These are phyloP conservation scores for Nematocida sp. DNA, from an alignment of 371 early-diverging fungal species.

Conservation along the genomic window DNA sequence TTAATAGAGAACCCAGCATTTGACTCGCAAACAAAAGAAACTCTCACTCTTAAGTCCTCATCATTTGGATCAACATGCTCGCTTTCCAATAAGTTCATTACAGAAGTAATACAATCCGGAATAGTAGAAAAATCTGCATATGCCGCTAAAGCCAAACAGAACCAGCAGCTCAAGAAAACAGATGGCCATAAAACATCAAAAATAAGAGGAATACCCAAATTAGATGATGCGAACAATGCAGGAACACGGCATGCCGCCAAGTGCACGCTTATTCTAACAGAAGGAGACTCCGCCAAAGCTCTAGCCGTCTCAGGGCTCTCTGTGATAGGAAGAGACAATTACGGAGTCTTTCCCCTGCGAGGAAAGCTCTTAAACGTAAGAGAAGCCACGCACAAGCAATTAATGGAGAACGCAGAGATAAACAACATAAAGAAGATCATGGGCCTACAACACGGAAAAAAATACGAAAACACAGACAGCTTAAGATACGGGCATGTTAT, in stretches of 20 bases:
- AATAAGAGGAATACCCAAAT: conserved; percentile 80
- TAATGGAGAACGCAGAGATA: conserved; percentile 83
- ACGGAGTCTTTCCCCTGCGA: conserved; percentile 92
- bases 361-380: conserved; percentile 97
- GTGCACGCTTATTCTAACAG: conserved; percentile 94
- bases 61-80: conserved; percentile 82
- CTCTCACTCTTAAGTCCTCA: conserved; percentile 76
- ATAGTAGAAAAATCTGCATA: conserved; percentile 77
- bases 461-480: conserved; percentile 72
- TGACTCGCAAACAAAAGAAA: conserved; percentile 98
- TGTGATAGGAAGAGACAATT: conserved; percentile 85
- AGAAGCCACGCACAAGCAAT: conserved; percentile 75
- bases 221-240: conserved; percentile 94
- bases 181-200: conserved; percentile 74
- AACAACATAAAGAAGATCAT: conserved; percentile 84
- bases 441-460: conserved; percentile 82
- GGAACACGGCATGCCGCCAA: conserved; percentile 74
- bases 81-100: conserved; percentile 75
- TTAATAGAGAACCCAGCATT: conserved; percentile 94
- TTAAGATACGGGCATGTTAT: conserved; percentile 93
- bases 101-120: conserved; percentile 72
- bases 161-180: conserved; percentile 79
- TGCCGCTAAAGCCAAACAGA: conserved; percentile 76
- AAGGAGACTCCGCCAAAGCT: conserved; percentile 98
- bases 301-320: conserved; percentile 84